Evolutionary conservation across 2,329 filamentous ascomycete genomes (phyloP).

Genomic region (Aspergillus chevalieri): DNA sequence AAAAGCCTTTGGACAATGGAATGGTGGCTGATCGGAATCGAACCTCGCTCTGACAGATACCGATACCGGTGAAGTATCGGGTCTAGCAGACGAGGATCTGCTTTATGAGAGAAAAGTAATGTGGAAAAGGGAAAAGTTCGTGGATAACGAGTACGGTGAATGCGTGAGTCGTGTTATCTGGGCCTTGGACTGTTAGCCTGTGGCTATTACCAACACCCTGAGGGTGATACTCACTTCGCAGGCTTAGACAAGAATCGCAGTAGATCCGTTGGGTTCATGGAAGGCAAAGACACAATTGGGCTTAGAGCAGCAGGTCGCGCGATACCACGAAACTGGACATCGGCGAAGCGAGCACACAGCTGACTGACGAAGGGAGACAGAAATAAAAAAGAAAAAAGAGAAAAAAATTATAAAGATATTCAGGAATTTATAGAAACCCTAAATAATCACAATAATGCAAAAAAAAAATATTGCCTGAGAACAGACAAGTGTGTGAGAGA

Average conservation of each 20-base stretch:
- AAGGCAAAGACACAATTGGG: conserved; percentile 42
- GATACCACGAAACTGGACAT: conserved; percentile 30
- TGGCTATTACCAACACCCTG: neutral
- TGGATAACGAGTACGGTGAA: conserved; percentile 13
- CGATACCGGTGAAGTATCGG: conserved; percentile 85
- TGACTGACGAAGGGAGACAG: neutral
- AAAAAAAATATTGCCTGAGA: neutral
- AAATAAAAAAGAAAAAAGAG: neutral
- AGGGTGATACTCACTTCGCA: conserved; percentile 64
- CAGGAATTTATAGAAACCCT: neutral
- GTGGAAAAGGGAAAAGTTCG: conserved; percentile 8
- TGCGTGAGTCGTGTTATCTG: conserved; percentile 51
- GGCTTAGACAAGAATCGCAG: conserved; percentile 91
- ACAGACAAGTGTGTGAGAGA: neutral
- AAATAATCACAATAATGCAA: neutral
- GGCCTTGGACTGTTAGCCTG: conserved; percentile 43
- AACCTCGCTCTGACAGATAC: conserved; percentile 64
- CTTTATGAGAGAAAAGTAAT: conserved; percentile 34
- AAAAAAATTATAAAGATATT: neutral
- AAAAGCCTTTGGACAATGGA: conserved; percentile 76
- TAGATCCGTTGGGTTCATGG: conserved; percentile 88
- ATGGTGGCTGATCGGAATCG: conserved; percentile 65
- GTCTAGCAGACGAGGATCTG: conserved; percentile 68
- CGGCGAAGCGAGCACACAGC: conserved; percentile 11
- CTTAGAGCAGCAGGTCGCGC: conserved; percentile 28